Evolutionary conservation across 495 filamentous ascomycete genomes (phyloP).

Genomic region (Trichoderma parareesei): DNA sequence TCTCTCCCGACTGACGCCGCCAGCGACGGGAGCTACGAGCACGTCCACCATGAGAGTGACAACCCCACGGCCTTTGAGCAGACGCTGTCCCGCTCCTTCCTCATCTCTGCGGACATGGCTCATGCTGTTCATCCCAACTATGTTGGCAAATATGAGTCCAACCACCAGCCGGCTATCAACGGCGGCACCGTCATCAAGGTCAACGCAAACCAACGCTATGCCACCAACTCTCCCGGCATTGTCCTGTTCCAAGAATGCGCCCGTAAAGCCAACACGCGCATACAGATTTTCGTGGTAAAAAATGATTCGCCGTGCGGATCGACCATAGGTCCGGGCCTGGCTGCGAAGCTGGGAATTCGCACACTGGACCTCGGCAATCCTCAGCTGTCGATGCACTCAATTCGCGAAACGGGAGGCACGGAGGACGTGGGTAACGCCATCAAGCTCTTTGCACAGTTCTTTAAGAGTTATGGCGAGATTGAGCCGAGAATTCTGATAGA

Average conservation of each 20-base stretch:
- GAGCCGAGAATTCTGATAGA: constrained; percentile 78
- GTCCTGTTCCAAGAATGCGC: constrained; percentile 86
- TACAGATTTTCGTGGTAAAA: constrained; percentile 92
- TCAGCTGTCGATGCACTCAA: constrained; percentile 96
- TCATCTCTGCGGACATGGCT: constrained; percentile 96
- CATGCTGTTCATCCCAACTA: constrained; percentile 95
- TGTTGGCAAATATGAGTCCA: constrained; percentile 76
- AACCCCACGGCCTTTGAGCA: constrained; percentile 82
- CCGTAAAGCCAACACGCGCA: constrained; percentile 56
- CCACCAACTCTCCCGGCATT: constrained; percentile 92
- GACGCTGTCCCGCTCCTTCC: constrained; percentile 83
- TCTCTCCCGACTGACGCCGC: constrained; percentile 34
- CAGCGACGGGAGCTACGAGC: constrained; percentile 44
- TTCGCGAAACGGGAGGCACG: constrained; percentile 81
- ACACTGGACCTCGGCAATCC: constrained; percentile 92
- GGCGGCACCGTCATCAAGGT: constrained; percentile 93
- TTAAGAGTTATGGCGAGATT: constrained; percentile 70
- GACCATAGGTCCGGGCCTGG: constrained; percentile 94
- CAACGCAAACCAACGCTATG: constrained; percentile 94
- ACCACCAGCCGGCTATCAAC: constrained; percentile 92
- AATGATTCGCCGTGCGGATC: constrained; percentile 92
- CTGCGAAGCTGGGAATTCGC: constrained; percentile 71
- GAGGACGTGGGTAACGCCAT: constrained; percentile 85
- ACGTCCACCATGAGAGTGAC: constrained; percentile 44
- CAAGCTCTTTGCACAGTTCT: constrained; percentile 80